Evolutionary conservation across 1,139 yeast species (phyloP).

Genomic region (Spencermartinsiella ligniputridi): DNA sequence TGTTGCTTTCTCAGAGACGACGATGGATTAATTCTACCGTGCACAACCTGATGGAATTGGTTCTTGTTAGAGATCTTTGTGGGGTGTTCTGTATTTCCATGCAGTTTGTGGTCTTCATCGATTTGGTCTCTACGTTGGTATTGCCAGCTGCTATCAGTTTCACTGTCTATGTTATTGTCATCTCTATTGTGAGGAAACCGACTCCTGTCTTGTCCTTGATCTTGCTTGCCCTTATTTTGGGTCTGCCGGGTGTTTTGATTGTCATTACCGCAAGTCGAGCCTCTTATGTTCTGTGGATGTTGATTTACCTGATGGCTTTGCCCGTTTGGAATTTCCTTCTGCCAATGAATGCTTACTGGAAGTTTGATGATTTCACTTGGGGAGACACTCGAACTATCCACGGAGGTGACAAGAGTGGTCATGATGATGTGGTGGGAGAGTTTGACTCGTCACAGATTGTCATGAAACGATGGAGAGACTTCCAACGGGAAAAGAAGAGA

Average conservation of each 20-base stretch:
- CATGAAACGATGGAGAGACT: conserved; percentile 94
- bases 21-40: conserved; percentile 99
- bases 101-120: conserved; percentile 90
- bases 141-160: conserved; percentile 89
- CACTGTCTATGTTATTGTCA: conserved; percentile 74
- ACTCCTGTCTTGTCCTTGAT: conserved; percentile 80
- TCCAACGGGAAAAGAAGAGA: conserved; percentile 56
- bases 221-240: conserved; percentile 76
- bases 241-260: conserved; percentile 83
- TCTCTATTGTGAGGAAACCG: conserved; percentile 73
- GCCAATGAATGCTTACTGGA: conserved; percentile 91
- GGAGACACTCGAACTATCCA: conserved; percentile 91
- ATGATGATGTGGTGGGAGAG: conserved; percentile 68
- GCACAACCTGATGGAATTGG: conserved; percentile 89
- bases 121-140: conserved; percentile 84
- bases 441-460: conserved; percentile 84
- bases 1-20: conserved; percentile 88
- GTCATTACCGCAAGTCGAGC: conserved; percentile 81
- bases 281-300: conserved; percentile 77
- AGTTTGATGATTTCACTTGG: conserved; percentile 97
- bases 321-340: conserved; percentile 94
- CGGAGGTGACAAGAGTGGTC: conserved; percentile 63
- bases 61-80: conserved; percentile 83
- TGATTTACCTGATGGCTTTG: conserved; percentile 71
- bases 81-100: conserved; percentile 96